Base-by-base conservation (phyloP, 1,284 basidiomycete genomes). In the Apiotrichum veenhuisii region DNA sequence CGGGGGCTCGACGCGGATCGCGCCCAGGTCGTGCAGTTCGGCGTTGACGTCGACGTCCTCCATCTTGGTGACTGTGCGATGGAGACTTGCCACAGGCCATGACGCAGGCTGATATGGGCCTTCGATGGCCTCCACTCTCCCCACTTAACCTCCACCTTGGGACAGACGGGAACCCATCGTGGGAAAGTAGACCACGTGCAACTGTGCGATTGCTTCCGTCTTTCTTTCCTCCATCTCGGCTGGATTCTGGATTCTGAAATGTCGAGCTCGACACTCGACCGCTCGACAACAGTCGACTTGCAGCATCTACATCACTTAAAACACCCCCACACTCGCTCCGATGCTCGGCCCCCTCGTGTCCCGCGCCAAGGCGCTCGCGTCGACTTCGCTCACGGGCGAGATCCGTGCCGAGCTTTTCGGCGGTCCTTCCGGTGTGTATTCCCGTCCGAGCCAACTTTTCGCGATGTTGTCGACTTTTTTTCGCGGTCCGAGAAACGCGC, bases 331-430 rank as follows among this genome's bases (percentile, higher is more conserved):
- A 64, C 55, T 68, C 46, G 62, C 60, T 52, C 55, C n/a, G 7
- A 30, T 30, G 30, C 30, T 30, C 30, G 30, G 57, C 46, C 55
- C 59, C 7, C 38, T 64, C 43, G 36, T 68, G 15, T 51, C 64
- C 22, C 64, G 68, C 27, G 27, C 62, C 10, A 46, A 54, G 34
- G 66, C 68, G 30, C 50, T 68, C 46, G 61, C 61, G 18, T 54
- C 58, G n/a, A 61, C 58, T 2, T 54, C 61, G 22, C 45, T 70
- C 43, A 56, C 55, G 7, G 57, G 57, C 26, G 69, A 68, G 33
- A 57, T 72, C 30, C 57, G 68, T 41, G 57, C 59, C 47, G 61
- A 70, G 50, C 64, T 72, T 26, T 72, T 72, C 50, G 67, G 65
- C n/a, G 68, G 68, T n/a, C 67, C 70, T 12, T 68, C 67, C 0